Evolutionary conservation across 352 stramenopile species (phyloP), one percentile per base, ranked within the genome.

Genomic region (Thalassiosira mediterranea): DNA sequence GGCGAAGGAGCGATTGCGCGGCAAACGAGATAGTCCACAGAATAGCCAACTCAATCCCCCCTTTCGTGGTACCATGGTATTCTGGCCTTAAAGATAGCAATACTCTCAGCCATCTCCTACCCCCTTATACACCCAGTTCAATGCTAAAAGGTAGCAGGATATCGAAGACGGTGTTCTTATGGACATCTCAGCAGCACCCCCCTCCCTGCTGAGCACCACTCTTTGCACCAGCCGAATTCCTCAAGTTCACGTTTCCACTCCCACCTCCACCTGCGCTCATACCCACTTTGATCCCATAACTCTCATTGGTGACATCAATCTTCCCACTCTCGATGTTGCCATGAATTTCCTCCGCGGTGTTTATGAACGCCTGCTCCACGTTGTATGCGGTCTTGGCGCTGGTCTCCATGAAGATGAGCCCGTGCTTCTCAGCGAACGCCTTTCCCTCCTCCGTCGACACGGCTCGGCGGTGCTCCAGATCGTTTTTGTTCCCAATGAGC

Each of bases 331-430:
- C 49, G 76, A 94, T 93, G 72, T 92, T 91, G n/a, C 70, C 83
- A 72, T 94, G 86, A 79, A 95, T 93, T 34, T 89, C 82, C 63
- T 91, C 76, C 1, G 89, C 89, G 2, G 87, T 92, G 57, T 84
- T 79, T 66, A 94, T 87, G 89, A 95, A 91, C 76, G 97, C 95
- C 66, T 97, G 91, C 89, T 99, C 97, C 3, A 99, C 97, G 82
- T 99, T 99, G 47, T 95, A 95, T 2, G 96, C 96, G 2, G 97
- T 99, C 90, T 99, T 99, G 13, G 97, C 97, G 51, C 94, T 98
- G 2, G 97, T 99, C 87, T 99, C 97, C 52, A 99, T 88, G 89
- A 99, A 99, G 63, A 99, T 97, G n/a, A 99, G 88, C 0, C 97
- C 97, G 85, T 99, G 97, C 72, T 98, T 96, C 79, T 98, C 96